Base-by-base conservation (phyloP, 495 filamentous ascomycete genomes). In the Aspergillus sclerotiicarbonarius region DNA sequence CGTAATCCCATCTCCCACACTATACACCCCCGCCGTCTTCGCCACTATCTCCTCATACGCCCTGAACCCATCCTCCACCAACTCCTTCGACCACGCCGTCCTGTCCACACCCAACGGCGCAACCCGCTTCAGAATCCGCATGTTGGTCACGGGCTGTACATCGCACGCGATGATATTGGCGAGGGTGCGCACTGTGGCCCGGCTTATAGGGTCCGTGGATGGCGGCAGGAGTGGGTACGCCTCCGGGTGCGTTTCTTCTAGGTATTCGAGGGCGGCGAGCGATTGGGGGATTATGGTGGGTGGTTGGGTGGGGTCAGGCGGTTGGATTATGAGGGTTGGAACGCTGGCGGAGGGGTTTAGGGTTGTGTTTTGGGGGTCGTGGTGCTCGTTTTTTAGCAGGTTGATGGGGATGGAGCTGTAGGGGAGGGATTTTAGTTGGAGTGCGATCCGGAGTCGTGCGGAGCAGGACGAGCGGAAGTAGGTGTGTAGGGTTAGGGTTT, bases 381-480 rank as follows among this genome's bases (percentile, higher is more conserved):
- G 56, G 62, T 82, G 80, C 25, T 80, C 76, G 56, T 65, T 60
- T 53, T 74, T 67, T 33, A 79, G 67, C 9, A 84, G 75, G 64
- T 80, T 73, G 60, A 81, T 69, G 58, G 71, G 70, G 56, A 74
- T 62, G 12, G 71, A 61, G 29, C 59, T 71, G 66, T 73, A 79
- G 16, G 70, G 67, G 53, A 83, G 68, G 32, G 60, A 57, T 61
- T 81, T 81, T 21, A 80, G 69, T 51, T 76, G 56, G 0, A 80
- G 71, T 18, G 78, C 80, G 59, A 80, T 83, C 37, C 80, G 80
- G 5, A 84, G 65, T 10, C 80, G 73, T 12, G 76, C 80, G n/a
- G 79, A 76, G 69, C 78, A 83, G 50, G 80, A 82, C 46, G 80
- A 83, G 48, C 79, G 77, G 63, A 79, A 83, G 69, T 81, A 84